Conservation (phyloP, 106 monocot species). For the Dendrobium catenatum region DNA sequence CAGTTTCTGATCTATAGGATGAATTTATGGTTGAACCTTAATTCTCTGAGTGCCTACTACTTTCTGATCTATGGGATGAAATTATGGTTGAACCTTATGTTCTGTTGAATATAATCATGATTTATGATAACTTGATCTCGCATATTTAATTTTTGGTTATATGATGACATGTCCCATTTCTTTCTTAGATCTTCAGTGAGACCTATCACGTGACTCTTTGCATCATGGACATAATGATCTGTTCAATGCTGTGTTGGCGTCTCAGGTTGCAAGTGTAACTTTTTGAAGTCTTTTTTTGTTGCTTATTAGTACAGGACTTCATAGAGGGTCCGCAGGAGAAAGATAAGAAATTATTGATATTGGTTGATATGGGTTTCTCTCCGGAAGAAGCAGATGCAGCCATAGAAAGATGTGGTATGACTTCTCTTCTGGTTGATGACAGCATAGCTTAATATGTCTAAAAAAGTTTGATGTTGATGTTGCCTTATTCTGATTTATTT, state of each 20-base stretch:
- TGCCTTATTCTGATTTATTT: background rate
- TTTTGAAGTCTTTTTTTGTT: background rate
- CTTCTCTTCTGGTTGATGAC: background rate
- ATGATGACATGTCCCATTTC: background rate
- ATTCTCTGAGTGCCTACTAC: background rate
- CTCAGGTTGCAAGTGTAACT: background rate
- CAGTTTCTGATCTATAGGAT: background rate
- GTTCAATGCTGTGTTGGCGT: background rate
- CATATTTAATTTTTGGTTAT: background rate
- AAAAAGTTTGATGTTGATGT: background rate
- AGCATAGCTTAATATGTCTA: background rate
- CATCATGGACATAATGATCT: background rate
- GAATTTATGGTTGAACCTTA: background rate
- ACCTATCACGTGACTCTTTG: background rate
- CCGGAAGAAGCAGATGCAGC: conserved; percentile 43
- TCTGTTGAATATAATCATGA: background rate
- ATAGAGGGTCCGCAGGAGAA: conserved; percentile 14
- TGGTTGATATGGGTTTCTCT: conserved; percentile 53
- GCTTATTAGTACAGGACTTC: conserved; percentile 6
- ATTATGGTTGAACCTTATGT: background rate
- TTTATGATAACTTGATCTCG: background rate
- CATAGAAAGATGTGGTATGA: conserved; percentile 56
- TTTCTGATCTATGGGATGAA: too few species aligned
- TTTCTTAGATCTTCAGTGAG: background rate
- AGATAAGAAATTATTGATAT: conserved; percentile 36